phyloP scores from a whole-genome alignment of 768 basidiomycete genomes.

The Lactarius tabidus region DNA sequence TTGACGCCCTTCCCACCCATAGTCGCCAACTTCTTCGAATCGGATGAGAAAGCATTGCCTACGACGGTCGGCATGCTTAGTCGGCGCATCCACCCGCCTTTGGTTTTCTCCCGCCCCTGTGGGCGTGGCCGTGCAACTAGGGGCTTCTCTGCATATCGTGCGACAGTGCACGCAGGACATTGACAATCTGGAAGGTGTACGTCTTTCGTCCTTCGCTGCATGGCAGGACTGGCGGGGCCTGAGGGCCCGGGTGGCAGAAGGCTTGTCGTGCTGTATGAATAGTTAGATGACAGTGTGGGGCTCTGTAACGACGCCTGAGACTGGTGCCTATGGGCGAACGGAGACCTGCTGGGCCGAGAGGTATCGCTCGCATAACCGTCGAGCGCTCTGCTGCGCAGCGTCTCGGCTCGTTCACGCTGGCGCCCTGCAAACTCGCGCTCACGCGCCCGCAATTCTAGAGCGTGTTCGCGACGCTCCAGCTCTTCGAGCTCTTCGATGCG shows the following conservation, averaged over 20 bases:
- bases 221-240: conserved; percentile 15
- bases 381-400: conserved; percentile 32
- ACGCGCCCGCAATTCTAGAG: conserved; percentile 48
- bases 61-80: conserved; percentile 73
- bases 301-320: conserved; percentile 20
- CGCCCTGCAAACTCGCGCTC: conserved; percentile 32
- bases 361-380: conserved; percentile 32
- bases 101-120: conserved; percentile 50
- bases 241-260: conserved; percentile 36
- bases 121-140: conserved; percentile 42
- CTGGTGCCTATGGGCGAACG: conserved; percentile 14
- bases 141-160: conserved; percentile 43
- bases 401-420: conserved; percentile 29
- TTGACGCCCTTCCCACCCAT: conserved; percentile 7
- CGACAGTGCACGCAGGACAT: conserved; percentile 58
- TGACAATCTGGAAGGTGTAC: conserved; percentile 62
- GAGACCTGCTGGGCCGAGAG: conserved; percentile 28
- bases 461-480: conserved; percentile 52
- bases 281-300: conserved; percentile 27
- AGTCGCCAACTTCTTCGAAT: conserved; percentile 42
- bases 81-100: conserved; percentile 71
- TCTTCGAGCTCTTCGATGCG: conserved; percentile 50
- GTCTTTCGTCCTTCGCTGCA: conserved; percentile 26
- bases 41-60: conserved; percentile 52
- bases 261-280: conserved; percentile 43